These are phyloP conservation scores for Pythium biforme DNA, from an alignment of 352 stramenopile species.

Conservation along the genomic window DNA sequence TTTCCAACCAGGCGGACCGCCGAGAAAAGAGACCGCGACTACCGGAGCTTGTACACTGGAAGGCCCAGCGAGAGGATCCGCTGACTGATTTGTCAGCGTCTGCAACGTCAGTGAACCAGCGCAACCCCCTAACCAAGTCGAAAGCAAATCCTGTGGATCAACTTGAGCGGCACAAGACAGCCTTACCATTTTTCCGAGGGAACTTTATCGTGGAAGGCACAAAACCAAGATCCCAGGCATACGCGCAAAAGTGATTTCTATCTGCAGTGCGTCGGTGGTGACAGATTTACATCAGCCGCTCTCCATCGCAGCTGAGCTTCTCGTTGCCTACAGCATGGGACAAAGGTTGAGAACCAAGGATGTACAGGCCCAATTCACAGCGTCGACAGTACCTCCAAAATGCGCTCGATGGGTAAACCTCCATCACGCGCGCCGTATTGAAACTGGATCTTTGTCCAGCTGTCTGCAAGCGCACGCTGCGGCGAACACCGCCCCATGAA, in stretches of 20 bases:
- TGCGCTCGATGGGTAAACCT: slow-evolving; percentile 57
- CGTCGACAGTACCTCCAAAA: slow-evolving; percentile 47
- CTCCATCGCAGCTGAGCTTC: slow-evolving; percentile 13
- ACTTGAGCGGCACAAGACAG: slow-evolving; percentile 13
- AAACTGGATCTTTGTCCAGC: slow-evolving; percentile 89
- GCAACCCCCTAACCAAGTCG: slow-evolving; percentile 11
- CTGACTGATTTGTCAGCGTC: slow-evolving; percentile 8
- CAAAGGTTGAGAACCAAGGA: neutral
- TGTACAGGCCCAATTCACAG: neutral
- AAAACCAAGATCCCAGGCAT: slow-evolving; percentile 23
- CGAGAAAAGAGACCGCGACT: neutral
- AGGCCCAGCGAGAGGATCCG: slow-evolving; percentile 2
- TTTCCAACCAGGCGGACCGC: neutral
- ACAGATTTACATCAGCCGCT: neutral
- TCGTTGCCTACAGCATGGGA: slow-evolving; percentile 4
- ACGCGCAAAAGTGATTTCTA: slow-evolving; percentile 14
- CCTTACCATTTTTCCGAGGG: slow-evolving; percentile 66
- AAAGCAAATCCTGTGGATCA: slow-evolving; percentile 16
- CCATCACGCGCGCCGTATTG: slow-evolving; percentile 67
- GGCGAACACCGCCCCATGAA: slow-evolving; percentile 80
- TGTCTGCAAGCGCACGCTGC: slow-evolving; percentile 80
- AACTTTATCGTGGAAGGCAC: slow-evolving; percentile 65
- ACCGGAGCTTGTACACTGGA: slow-evolving; percentile 20
- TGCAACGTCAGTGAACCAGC: neutral
- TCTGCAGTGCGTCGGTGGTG: neutral